A percentile compares a stretch with the other conserved stretches of the same genome.
Conservation (phyloP, 169 alveolate genomes). For the Cytauxzoon felis region DNA sequence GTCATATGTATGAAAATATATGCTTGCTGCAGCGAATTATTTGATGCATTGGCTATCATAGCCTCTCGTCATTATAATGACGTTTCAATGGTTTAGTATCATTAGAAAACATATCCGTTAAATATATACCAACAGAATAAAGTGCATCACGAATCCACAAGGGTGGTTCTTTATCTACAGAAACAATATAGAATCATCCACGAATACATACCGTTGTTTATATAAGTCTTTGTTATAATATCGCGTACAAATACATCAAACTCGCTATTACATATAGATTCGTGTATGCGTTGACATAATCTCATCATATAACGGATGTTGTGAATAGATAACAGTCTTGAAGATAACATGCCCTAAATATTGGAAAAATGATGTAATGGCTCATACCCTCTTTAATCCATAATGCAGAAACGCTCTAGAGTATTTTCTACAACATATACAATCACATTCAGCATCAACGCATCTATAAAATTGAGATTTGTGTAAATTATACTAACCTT, state of each 20-base stretch:
- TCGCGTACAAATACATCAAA: constrained; percentile 16
- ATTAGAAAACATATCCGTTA: constrained; percentile 4
- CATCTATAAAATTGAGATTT: constrained; percentile 70
- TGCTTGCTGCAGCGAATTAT: too few species aligned
- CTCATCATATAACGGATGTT: constrained; percentile 85
- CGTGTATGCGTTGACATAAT: constrained; percentile 60
- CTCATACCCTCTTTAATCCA: constrained; percentile 11
- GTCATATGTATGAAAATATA: too few species aligned
- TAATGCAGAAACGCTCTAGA: constrained; percentile 62
- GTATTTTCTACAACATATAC: constrained; percentile 90
- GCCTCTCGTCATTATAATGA: too few species aligned
- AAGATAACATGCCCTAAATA: constrained; percentile 79
- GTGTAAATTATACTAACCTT: constrained; percentile 70
- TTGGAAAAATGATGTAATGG: constrained; percentile 1
- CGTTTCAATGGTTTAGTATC: neutral
- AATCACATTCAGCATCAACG: constrained; percentile 86
- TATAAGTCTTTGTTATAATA: constrained; percentile 9
- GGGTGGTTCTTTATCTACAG: constrained; percentile 22
- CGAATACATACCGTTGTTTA: constrained; percentile 8
- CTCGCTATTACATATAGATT: constrained; percentile 6
- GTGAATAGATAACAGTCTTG: constrained; percentile 86
- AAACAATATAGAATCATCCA: neutral
- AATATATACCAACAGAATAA: constrained; percentile 19
- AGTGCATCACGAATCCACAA: constrained; percentile 38
- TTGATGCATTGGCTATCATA: too few species aligned